Conservation (phyloP, 805 yeast species). For the Saturnispora mendoncae region DNA sequence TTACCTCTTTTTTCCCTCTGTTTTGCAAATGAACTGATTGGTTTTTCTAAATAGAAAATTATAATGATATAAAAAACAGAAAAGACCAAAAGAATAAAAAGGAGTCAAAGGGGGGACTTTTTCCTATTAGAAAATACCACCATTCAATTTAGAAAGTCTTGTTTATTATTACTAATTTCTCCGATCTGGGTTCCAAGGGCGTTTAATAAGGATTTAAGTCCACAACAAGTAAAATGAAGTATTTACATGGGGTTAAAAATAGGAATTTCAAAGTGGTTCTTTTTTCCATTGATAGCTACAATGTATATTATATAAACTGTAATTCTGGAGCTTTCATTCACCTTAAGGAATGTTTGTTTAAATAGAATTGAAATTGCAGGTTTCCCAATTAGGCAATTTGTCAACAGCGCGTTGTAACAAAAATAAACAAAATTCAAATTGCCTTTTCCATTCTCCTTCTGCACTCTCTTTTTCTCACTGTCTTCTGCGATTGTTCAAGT, state of each 20-base stretch:
- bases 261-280: too few species aligned
- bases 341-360: too few species aligned
- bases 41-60: too few species aligned
- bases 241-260: too few species aligned
- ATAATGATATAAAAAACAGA: not conserved
- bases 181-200: too few species aligned
- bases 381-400: constrained; percentile 1
- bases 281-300: too few species aligned
- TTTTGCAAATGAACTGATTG: too few species aligned
- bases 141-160: not conserved
- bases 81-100: not conserved
- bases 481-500: not conserved
- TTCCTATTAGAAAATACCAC: not conserved
- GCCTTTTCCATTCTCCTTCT: not conserved
- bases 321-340: too few species aligned
- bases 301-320: too few species aligned
- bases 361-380: too few species aligned
- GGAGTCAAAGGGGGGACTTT: not conserved
- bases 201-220: not conserved
- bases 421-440: not conserved
- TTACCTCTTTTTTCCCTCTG: not conserved
- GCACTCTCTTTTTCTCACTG: not conserved
- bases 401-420: constrained; percentile 1
- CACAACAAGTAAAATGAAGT: not conserved
- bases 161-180: too few species aligned